Evolutionary conservation across 495 filamentous ascomycete genomes (phyloP), one percentile per base, ranked within the genome.

Genomic region (Neurospora discreta): DNA sequence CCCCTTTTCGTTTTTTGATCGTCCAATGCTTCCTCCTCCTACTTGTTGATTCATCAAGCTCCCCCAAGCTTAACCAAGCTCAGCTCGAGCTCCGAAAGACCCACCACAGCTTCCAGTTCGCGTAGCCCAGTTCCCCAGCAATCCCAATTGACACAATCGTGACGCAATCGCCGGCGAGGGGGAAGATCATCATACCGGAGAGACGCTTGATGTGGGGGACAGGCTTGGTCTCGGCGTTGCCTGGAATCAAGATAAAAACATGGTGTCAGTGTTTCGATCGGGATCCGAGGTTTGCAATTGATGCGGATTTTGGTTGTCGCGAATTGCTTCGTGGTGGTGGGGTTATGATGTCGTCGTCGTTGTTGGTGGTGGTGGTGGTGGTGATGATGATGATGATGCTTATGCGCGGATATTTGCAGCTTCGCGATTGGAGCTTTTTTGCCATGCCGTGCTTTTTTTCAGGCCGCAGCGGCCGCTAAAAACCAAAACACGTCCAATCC

Each of bases 161-260:
- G 26, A 65, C 52, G 52, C 26, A 65, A 33, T 65, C 46, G 42
- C 13, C 42, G 69, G 58, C 42, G 69, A 39, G 20, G 38, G 33
- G 42, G n/a, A n/a, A 58, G 33, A 44, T 18, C 36, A 72, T 39
- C 80, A 41, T 80, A 82, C 80, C 80, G 42, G 70, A 74, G 39
- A 82, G 69, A 42, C 70, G 68, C 79, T 81, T 82, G 75, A 77
- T 68, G 52, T 65, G 52, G 52, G 26, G 13, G 52, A 30, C 33
- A 36, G 52, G 52, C 74, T 80, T 78, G 71, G 74, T 74, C 69
- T 77, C 70, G 40, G 72, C 74, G 18, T 78, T 71, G 72, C 76
- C 78, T 78, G 70, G 7, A 65, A 13, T 16, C 65, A 44, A 16
- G 52, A 65, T 8, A 11, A 43, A 69, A 20, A 58, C 26, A 39